A percentile compares a stretch with the other conserved stretches of the same genome.
phyloP scores from a whole-genome alignment of 805 yeast species.

The Isabelozyma gotoi region DNA sequence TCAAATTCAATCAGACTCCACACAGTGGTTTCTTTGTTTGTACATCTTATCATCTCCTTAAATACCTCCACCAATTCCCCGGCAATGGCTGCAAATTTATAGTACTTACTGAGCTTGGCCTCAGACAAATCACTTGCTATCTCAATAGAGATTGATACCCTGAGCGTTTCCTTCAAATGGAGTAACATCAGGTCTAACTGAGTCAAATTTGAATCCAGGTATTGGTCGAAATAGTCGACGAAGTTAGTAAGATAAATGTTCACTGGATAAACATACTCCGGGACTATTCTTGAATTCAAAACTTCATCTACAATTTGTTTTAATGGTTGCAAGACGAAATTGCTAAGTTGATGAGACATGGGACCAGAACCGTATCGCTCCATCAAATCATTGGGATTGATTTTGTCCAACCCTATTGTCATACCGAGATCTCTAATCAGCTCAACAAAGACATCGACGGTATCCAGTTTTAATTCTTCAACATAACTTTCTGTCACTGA shows the following conservation, averaged over 20 bases:
- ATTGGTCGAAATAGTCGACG: neutral
- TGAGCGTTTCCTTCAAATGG: neutral
- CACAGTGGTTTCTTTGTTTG: neutral
- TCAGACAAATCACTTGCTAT: neutral
- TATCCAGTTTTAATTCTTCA: too few relatives aligned
- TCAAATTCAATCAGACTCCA: neutral
- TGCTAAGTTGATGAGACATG: too few relatives aligned
- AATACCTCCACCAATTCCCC: neutral
- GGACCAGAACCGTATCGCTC: too few relatives aligned
- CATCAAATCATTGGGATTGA: too few relatives aligned
- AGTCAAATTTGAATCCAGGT: neutral
- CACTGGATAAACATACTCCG: slow-evolving; percentile 10
- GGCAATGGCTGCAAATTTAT: neutral
- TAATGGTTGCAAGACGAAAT: too few relatives aligned
- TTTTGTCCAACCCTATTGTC: too few relatives aligned
- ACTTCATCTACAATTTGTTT: neutral
- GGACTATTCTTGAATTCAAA: slow-evolving; percentile 2
- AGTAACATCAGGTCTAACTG: neutral
- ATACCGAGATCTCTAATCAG: too few relatives aligned
- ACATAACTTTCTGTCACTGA: too few relatives aligned
- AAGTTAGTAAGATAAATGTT: slow-evolving; percentile 1
- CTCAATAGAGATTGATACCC: neutral
- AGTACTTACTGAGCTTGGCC: neutral
- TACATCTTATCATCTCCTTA: neutral
- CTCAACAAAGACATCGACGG: too few relatives aligned